Conservation (phyloP, 2,329 filamentous ascomycete species). For the Fusarium oxysporum region DNA sequence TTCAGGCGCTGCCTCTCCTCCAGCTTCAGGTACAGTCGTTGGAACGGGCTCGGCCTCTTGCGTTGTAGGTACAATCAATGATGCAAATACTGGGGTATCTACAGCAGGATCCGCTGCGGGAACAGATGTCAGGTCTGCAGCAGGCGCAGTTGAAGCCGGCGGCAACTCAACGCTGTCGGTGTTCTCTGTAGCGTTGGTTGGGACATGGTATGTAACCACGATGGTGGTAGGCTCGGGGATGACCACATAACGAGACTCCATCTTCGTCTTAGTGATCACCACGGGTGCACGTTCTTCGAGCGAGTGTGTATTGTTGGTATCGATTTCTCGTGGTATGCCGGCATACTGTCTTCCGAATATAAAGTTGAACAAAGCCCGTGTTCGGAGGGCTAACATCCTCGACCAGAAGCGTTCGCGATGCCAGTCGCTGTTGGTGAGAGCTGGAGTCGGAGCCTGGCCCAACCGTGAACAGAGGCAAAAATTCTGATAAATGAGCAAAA, state of each 20-base stretch:
- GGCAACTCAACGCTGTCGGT: slow-evolving; percentile 5
- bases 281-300: slow-evolving; percentile 28
- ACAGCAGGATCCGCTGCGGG: slow-evolving; percentile 1
- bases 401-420: slow-evolving; percentile 51
- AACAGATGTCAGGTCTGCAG: slow-evolving; percentile 8
- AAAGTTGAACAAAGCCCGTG: slow-evolving; percentile 62
- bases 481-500: slow-evolving; percentile 27
- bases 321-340: slow-evolving; percentile 57
- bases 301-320: slow-evolving; percentile 32
- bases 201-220: slow-evolving; percentile 34
- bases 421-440: slow-evolving; percentile 41
- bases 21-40: slow-evolving; percentile 18
- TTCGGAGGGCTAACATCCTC: slow-evolving; percentile 54
- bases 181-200: slow-evolving; percentile 22
- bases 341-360: slow-evolving; percentile 65
- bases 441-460: slow-evolving; percentile 22
- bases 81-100: slow-evolving; percentile 32
- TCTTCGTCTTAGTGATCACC: slow-evolving; percentile 33
- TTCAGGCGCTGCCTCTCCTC: slow-evolving; percentile 18
- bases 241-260: slow-evolving; percentile 30
- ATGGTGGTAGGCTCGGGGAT: slow-evolving; percentile 33
- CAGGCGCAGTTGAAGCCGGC: slow-evolving; percentile 22
- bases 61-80: slow-evolving; percentile 24
- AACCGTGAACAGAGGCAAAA: slow-evolving; percentile 16
- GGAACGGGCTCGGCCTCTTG: slow-evolving; percentile 13